Conservation (phyloP, 2,329 filamentous ascomycete genomes). For the Cryphonectria carpinicola region DNA sequence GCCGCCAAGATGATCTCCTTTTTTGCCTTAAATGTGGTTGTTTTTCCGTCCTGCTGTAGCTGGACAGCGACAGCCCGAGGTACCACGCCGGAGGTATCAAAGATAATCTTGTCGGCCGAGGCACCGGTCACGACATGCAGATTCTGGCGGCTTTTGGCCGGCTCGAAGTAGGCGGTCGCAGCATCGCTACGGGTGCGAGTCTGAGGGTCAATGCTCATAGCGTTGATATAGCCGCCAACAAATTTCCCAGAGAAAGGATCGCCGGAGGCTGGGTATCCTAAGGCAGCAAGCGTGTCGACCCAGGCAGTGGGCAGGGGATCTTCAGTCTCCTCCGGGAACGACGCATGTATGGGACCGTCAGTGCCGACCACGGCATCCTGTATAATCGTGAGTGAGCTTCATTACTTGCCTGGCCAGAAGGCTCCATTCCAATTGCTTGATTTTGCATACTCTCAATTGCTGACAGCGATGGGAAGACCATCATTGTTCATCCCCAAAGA, state of each 20-base stretch:
- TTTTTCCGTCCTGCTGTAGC: constrained; percentile 27
- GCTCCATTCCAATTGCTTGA: too few species aligned
- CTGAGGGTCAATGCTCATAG: constrained; percentile 31
- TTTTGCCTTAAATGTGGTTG: constrained; percentile 10
- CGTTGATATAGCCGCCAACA: constrained; percentile 33
- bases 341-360: too few species aligned
- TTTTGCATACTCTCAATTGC: too few species aligned
- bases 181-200: constrained; percentile 33
- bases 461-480: too few species aligned
- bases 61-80: constrained; percentile 27
- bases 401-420: too few species aligned
- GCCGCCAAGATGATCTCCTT: constrained; percentile 32
- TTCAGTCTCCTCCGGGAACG: too few species aligned
- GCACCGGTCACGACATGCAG: constrained; percentile 29
- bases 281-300: neutral
- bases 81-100: constrained; percentile 24
- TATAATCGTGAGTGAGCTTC: too few species aligned
- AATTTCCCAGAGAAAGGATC: constrained; percentile 33
- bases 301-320: too few species aligned
- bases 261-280: constrained; percentile 14
- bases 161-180: constrained; percentile 29
- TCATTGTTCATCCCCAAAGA: too few species aligned
- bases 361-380: too few species aligned
- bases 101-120: constrained; percentile 23
- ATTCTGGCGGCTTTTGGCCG: constrained; percentile 27